These are phyloP conservation scores for Sordariomycetes sp. DNA, from an alignment of 2,329 filamentous ascomycete species.

Conservation along the genomic window DNA sequence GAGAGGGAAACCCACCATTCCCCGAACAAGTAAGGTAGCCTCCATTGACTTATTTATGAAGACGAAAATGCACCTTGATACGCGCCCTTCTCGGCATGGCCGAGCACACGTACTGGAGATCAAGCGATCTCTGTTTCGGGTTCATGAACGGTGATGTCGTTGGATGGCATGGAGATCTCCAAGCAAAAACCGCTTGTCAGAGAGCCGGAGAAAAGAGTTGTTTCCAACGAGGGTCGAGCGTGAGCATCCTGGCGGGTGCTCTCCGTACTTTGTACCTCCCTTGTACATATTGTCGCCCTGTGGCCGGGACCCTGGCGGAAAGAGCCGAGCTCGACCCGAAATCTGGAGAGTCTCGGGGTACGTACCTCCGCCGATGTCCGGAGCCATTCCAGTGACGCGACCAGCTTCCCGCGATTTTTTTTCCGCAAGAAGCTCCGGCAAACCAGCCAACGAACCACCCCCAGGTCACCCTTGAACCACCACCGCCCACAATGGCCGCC, in stretches of 20 bases:
- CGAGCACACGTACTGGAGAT: neutral
- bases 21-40: too few relatives aligned
- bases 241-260: too few relatives aligned
- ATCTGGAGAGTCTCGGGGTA: neutral
- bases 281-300: too few relatives aligned
- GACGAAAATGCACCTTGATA: neutral
- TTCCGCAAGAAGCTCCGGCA: neutral
- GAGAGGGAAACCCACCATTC: too few relatives aligned
- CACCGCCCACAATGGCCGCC: conserved; percentile 40
- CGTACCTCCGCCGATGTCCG: neutral
- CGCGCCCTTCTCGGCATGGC: neutral
- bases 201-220: too few relatives aligned
- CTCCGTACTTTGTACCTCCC: too few relatives aligned
- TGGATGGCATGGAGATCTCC: neutral
- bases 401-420: neutral
- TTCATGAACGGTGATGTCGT: neutral
- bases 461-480: neutral
- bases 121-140: neutral
- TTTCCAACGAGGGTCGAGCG: too few relatives aligned
- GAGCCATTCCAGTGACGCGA: neutral
- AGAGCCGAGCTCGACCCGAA: neutral
- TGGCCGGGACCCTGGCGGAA: too few relatives aligned
- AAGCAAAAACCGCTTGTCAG: neutral
- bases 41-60: neutral
- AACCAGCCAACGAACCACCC: neutral